phyloP scores from a whole-genome alignment of 495 filamentous ascomycete genomes.

The Cladorrhinum samala region DNA sequence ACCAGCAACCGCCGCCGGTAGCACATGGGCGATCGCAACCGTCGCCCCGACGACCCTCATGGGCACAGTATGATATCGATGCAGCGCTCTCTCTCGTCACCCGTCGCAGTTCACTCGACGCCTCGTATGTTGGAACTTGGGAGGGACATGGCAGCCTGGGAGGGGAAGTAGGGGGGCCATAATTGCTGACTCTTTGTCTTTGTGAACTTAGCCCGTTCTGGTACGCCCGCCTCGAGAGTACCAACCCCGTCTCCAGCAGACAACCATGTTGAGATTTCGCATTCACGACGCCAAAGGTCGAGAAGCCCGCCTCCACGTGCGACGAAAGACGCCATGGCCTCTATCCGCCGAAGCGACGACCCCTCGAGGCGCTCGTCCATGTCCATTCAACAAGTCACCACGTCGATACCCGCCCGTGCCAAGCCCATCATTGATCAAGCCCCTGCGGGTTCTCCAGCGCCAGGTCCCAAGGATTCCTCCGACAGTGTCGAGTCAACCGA shows the following conservation, averaged over 20 bases:
- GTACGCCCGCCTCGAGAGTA: constrained; percentile 32
- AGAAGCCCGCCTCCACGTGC: constrained; percentile 38
- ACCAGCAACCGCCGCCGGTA: constrained; percentile 14
- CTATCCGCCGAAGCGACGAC: constrained; percentile 31
- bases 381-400: constrained; percentile 32
- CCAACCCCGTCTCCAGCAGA: constrained; percentile 40
- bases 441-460: constrained; percentile 19
- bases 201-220: constrained; percentile 23
- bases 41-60: constrained; percentile 24
- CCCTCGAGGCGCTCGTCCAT: constrained; percentile 30
- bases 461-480: constrained; percentile 20
- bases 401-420: constrained; percentile 28
- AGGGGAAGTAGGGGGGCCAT: constrained; percentile 2
- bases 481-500: constrained; percentile 19
- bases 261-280: constrained; percentile 37
- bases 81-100: constrained; percentile 49
- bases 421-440: constrained; percentile 44
- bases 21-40: constrained; percentile 27
- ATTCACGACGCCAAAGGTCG: constrained; percentile 34
- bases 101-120: constrained; percentile 45
- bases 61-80: constrained; percentile 50
- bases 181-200: constrained; percentile 31
- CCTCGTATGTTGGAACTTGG: constrained; percentile 42
- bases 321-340: constrained; percentile 29
- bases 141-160: neutral